These are phyloP conservation scores for Manihot esculenta DNA, from an alignment of 441 rosid genomes.

Conservation along the genomic window DNA sequence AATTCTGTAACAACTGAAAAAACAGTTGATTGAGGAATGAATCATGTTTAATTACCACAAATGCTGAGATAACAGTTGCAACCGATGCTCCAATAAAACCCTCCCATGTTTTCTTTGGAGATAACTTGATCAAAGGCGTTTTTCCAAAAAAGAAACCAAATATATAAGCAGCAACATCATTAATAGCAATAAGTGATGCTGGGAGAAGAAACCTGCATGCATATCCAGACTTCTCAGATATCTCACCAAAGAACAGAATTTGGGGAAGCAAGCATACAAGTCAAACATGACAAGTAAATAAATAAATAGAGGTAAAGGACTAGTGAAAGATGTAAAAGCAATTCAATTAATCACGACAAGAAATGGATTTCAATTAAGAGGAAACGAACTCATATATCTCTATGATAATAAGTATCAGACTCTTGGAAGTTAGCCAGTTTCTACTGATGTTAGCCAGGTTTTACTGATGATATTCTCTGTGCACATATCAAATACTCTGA, in stretches of 20 bases:
- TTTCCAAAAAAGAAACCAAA: constrained; percentile 90
- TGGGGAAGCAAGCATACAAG: not conserved
- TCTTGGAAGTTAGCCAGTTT: not conserved
- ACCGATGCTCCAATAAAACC: constrained; percentile 90
- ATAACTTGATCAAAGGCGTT: constrained; percentile 90
- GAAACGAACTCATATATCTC: not conserved
- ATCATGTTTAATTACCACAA: constrained; percentile 48
- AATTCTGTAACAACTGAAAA: not conserved
- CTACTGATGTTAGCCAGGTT: not conserved
- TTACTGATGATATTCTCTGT: not conserved
- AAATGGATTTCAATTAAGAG: not conserved
- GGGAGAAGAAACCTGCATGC: constrained; percentile 86
- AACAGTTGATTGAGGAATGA: not conserved
- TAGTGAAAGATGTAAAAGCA: not conserved
- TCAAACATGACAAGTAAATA: not conserved
- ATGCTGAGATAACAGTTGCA: constrained; percentile 77
- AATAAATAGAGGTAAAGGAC: not conserved
- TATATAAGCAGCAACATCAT: constrained; percentile 77
- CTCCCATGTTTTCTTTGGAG: constrained; percentile 98
- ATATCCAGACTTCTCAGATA: not conserved
- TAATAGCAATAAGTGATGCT: constrained; percentile 76
- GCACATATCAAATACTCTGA: not conserved
- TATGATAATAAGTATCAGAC: not conserved
- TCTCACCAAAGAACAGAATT: not conserved
- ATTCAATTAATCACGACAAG: not conserved